Base-by-base conservation (phyloP, 1,139 yeast species). In the Debaryomyces fabryi region DNA sequence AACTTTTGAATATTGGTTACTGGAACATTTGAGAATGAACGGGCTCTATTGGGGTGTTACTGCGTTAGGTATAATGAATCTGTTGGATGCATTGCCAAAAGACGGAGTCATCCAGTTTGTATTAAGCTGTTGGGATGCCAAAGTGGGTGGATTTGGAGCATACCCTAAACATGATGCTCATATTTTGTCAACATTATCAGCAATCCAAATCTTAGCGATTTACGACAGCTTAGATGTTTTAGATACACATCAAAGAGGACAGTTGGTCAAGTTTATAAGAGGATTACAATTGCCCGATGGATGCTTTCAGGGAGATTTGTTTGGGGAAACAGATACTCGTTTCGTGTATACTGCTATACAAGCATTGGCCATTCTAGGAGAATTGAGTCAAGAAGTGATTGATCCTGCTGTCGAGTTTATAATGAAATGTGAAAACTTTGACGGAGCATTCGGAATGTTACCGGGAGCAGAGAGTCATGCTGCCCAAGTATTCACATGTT, bases 401-500 rank as follows among this genome's bases (percentile, higher is more conserved):
- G 83, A 79, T 7, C 82, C 82, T 1, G 89, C 96, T 0, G 84
- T 82, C 1, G 72, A 71, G 1, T 93, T 84, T 68, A 80, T 92
- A 9, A 59, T 79, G 51, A 61, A 64, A 39, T 95, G 99, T 65
- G 85, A 81, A 53, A 95, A 95, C 64, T 93, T 90, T 62, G 99
- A 93, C 63, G 99, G 99, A 3, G 97, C 96, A 0, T 93, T 88
- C 72, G 99, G 99, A 0, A 74, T 89, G 69, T 83, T 83, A 8
- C 99, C 99, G 0, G 97, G 97, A 0, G 92, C 96, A 0, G 99
- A 93, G 63, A 84, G 95, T 44, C 99, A 93, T 67, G 86, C 96
- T 1, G 97, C 97, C 0, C 97, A 90, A 69, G 90, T 87, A 0
- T 91, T 90, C 59, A 88, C 96, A 0, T 91, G 96, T 55, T 66